phyloP scores from a whole-genome alignment of 257 asterid species.

The Paulownia fortunei region DNA sequence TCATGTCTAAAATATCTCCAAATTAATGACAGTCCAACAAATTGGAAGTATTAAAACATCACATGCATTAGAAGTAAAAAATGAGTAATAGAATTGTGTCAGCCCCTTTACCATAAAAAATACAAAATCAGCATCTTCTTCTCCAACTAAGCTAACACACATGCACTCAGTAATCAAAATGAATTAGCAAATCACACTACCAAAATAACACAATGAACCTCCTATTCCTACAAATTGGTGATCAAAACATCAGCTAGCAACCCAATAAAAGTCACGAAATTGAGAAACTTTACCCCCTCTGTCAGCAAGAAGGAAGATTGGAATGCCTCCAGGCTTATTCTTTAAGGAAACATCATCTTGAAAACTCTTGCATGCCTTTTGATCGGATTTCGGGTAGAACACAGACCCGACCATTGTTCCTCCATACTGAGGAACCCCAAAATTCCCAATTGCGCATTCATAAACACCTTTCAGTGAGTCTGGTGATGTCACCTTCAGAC shows the following conservation, averaged over 20 bases:
- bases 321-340: slow-evolving; percentile 83
- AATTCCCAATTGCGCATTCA: slow-evolving; percentile 96
- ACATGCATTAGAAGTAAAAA: too few relatives aligned
- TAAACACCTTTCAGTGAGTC: slow-evolving; percentile 65
- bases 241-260: background rate
- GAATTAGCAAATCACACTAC: background rate
- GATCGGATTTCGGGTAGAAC: slow-evolving; percentile 77
- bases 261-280: background rate
- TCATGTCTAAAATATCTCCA: background rate
- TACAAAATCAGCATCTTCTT: background rate
- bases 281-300: slow-evolving; percentile 73
- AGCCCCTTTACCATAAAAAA: too few relatives aligned
- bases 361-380: slow-evolving; percentile 68
- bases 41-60: background rate
- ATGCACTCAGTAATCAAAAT: slow-evolving; percentile 7
- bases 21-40: slow-evolving; percentile 10
- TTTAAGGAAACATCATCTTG: slow-evolving; percentile 61
- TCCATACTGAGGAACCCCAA: slow-evolving; percentile 95
- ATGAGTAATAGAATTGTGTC: too few relatives aligned
- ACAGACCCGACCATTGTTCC: slow-evolving; percentile 87
- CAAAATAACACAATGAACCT: slow-evolving; percentile 6
- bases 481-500: slow-evolving; percentile 86
- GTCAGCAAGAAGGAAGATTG: slow-evolving; percentile 84
- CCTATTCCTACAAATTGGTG: too few relatives aligned
- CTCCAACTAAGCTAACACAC: slow-evolving; percentile 1